Percentiles rank a stretch among this genome's conserved stretches.
Evolutionary conservation across 768 basidiomycete genomes (phyloP).

Genomic region (Hydnum rufescens): DNA sequence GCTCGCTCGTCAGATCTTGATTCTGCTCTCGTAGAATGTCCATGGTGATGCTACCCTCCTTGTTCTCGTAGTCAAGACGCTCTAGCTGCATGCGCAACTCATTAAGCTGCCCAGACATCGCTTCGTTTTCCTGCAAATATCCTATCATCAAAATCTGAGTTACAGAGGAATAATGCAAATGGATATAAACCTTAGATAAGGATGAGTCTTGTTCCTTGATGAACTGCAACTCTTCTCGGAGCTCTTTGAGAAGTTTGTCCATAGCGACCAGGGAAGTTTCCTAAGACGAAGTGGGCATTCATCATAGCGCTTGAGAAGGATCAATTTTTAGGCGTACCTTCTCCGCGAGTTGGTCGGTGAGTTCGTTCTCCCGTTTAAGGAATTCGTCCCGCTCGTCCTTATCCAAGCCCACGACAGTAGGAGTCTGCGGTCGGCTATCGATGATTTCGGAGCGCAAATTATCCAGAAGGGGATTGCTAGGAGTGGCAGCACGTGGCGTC

Average conservation of each 20-base stretch:
- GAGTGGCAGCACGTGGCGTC: constrained; percentile 48
- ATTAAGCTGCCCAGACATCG: constrained; percentile 81
- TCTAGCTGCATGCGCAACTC: constrained; percentile 84
- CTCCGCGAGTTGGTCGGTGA: constrained; percentile 83
- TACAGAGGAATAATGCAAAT: background rate
- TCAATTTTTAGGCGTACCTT: constrained; percentile 20
- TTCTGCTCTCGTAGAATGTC: constrained; percentile 95
- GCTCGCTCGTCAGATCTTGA: constrained; percentile 60
- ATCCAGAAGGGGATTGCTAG: constrained; percentile 54
- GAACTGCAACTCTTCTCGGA: constrained; percentile 75
- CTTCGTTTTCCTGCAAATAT: constrained; percentile 62
- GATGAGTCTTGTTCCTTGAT: constrained; percentile 78
- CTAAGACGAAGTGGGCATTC: constrained; percentile 13
- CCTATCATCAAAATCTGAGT: constrained; percentile 3
- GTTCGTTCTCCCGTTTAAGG: constrained; percentile 86
- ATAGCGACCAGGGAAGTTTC: constrained; percentile 63
- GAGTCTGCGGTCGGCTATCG: constrained; percentile 80
- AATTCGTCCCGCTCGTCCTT: constrained; percentile 98
- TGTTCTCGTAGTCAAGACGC: constrained; percentile 85
- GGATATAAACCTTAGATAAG: constrained; percentile 41
- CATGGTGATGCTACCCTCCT: constrained; percentile 79
- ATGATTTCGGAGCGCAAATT: constrained; percentile 42
- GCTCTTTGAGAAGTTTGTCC: constrained; percentile 71
- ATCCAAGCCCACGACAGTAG: constrained; percentile 69
- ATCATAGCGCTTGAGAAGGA: background rate